Percentiles rank a stretch among this genome's conserved stretches.
Conservation (phyloP, 768 basidiomycete genomes). For the Pleurotus pulmonarius region DNA sequence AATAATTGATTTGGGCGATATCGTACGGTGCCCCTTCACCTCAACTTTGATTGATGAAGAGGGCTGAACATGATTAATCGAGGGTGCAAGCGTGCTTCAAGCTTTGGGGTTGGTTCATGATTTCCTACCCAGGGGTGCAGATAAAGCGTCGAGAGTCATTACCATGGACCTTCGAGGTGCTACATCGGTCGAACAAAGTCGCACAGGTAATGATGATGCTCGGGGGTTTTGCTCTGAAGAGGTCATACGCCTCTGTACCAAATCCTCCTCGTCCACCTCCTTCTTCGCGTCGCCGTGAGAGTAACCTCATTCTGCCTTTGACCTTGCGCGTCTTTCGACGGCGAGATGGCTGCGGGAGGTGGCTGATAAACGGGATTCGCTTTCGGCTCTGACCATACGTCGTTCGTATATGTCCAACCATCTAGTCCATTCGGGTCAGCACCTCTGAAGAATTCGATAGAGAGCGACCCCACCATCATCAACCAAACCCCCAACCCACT, state of each 20-base stretch:
- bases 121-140: no score
- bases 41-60: no score
- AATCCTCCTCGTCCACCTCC: conserved; percentile 71
- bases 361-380: conserved; percentile 23
- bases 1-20: no score
- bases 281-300: conserved; percentile 53
- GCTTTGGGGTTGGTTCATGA: no score
- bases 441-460: background rate
- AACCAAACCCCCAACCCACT: conserved; percentile 45
- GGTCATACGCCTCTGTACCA: conserved; percentile 31
- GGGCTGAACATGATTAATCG: no score
- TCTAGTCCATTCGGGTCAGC: conserved; percentile 29
- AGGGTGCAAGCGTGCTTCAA: no score
- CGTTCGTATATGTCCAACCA: conserved; percentile 83
- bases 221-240: no score
- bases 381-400: conserved; percentile 61
- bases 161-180: no score
- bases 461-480: conserved; percentile 22
- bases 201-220: no score
- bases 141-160: no score
- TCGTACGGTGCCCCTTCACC: no score
- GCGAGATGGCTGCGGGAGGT: background rate
- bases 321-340: conserved; percentile 14
- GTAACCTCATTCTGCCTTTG: conserved; percentile 32
- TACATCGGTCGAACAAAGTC: no score